Evolutionary conservation across 345 rosid species (phyloP).

Genomic region (Pugionium dolabratum): DNA sequence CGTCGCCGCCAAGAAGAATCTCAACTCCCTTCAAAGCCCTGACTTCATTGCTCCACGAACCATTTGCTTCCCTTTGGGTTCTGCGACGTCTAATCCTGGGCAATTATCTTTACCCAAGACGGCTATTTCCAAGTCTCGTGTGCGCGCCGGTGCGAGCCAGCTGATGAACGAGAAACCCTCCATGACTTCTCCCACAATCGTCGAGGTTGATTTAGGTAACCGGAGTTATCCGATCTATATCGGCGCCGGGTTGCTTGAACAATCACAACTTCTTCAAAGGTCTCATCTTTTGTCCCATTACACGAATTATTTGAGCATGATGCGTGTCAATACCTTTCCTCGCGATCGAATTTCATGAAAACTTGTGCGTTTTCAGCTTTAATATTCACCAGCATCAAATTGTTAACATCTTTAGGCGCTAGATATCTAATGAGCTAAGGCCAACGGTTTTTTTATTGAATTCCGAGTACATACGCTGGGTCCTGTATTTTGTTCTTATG

Average conservation of each 20-base stretch:
- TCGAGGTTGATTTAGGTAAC: conserved; percentile 83
- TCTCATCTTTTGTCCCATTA: conserved; percentile 25
- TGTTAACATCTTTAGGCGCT: background rate
- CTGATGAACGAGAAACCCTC: conserved; percentile 58
- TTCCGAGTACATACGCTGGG: background rate
- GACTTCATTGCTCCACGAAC: conserved; percentile 38
- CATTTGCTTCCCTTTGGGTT: conserved; percentile 24
- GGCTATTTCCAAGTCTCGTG: background rate
- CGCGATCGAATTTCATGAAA: background rate
- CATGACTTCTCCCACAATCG: conserved; percentile 58
- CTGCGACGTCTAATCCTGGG: conserved; percentile 18
- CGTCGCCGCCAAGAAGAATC: conserved; percentile 20
- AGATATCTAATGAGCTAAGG: background rate
- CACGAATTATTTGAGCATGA: background rate
- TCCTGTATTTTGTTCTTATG: background rate
- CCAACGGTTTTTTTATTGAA: background rate
- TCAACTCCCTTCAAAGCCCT: conserved; percentile 41
- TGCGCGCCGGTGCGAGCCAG: conserved; percentile 55
- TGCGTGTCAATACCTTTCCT: background rate
- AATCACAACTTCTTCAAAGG: conserved; percentile 80
- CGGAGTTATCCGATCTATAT: conserved; percentile 97
- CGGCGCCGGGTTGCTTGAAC: conserved; percentile 85
- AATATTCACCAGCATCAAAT: background rate
- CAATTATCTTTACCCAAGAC: no score
- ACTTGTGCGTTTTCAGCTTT: background rate